Evolutionary conservation across 805 yeast species (phyloP).

Genomic region (Monosporozyma servazzii): DNA sequence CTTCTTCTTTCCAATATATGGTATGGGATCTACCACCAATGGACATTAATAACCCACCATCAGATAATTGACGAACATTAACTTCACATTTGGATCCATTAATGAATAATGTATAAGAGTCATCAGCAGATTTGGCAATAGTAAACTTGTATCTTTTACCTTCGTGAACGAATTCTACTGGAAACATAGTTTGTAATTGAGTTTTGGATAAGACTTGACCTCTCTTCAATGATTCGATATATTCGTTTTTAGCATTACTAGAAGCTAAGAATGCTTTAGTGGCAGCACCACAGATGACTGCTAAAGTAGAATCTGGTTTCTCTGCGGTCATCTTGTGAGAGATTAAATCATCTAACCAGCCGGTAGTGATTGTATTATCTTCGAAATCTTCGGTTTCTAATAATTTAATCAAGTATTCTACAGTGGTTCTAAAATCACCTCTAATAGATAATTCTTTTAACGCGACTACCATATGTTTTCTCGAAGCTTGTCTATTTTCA

Average conservation of each 20-base stretch:
- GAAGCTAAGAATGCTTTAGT: slow-evolving; percentile 85
- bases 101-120: slow-evolving; percentile 77
- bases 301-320: slow-evolving; percentile 85
- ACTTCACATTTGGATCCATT: slow-evolving; percentile 88
- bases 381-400: slow-evolving; percentile 95
- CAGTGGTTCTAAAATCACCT: slow-evolving; percentile 98
- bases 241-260: slow-evolving; percentile 59
- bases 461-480: slow-evolving; percentile 99
- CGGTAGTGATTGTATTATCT: slow-evolving; percentile 93
- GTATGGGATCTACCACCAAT: slow-evolving; percentile 90
- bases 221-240: slow-evolving; percentile 69
- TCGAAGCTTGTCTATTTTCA: slow-evolving; percentile 93
- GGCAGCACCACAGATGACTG: slow-evolving; percentile 95
- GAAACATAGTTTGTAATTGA: slow-evolving; percentile 75
- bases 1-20: slow-evolving; percentile 96
- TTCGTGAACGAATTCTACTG: slow-evolving; percentile 92
- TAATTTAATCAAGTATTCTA: slow-evolving; percentile 89
- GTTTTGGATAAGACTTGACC: slow-evolving; percentile 91
- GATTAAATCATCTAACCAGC: slow-evolving; percentile 97
- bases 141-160: slow-evolving; percentile 90
- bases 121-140: slow-evolving; percentile 84
- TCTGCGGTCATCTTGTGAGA: slow-evolving; percentile 91
- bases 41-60: slow-evolving; percentile 86
- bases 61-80: slow-evolving; percentile 80
- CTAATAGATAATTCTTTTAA: slow-evolving; percentile 91